Evolutionary conservation across 2,329 filamentous ascomycete species (phyloP).

Genomic region (Diatrype stigma): DNA sequence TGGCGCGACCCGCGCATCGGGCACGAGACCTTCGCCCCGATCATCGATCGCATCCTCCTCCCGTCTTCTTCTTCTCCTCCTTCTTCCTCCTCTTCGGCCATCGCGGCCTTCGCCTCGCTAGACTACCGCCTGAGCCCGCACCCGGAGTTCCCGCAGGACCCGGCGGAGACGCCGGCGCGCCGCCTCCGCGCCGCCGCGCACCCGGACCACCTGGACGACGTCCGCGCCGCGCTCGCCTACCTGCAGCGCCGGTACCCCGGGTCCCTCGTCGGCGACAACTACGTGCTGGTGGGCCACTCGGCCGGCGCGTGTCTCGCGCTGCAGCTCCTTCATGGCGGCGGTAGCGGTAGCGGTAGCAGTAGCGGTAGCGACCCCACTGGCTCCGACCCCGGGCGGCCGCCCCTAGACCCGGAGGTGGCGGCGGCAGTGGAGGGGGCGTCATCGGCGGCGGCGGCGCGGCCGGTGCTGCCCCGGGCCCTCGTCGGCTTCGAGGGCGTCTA

Average conservation of each 20-base stretch:
- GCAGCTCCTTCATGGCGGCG: constrained; percentile 41
- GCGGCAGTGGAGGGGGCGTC: constrained; percentile 9
- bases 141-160: constrained; percentile 42
- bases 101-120: constrained; percentile 61
- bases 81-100: constrained; percentile 24
- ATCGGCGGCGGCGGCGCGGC: constrained; percentile 13
- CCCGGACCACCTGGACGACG: constrained; percentile 58
- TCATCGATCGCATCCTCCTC: constrained; percentile 38
- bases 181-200: constrained; percentile 44
- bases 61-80: constrained; percentile 12
- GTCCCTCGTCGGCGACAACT: constrained; percentile 37
- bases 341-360: constrained; percentile 3
- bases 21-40: constrained; percentile 40
- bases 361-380: constrained; percentile 4
- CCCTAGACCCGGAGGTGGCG: no score
- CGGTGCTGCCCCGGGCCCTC: constrained; percentile 46
- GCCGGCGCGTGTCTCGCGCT: constrained; percentile 61
- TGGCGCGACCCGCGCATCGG: constrained; percentile 56
- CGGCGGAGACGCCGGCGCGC: constrained; percentile 28
- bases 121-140: constrained; percentile 60
- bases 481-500: constrained; percentile 65
- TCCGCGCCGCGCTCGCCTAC: constrained; percentile 46
- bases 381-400: constrained; percentile 27
- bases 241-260: constrained; percentile 43
- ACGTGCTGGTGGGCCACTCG: constrained; percentile 58